Evolutionary conservation across 768 basidiomycete species (phyloP), one percentile per base, ranked within the genome.

Genomic region (Epithele typhae): DNA sequence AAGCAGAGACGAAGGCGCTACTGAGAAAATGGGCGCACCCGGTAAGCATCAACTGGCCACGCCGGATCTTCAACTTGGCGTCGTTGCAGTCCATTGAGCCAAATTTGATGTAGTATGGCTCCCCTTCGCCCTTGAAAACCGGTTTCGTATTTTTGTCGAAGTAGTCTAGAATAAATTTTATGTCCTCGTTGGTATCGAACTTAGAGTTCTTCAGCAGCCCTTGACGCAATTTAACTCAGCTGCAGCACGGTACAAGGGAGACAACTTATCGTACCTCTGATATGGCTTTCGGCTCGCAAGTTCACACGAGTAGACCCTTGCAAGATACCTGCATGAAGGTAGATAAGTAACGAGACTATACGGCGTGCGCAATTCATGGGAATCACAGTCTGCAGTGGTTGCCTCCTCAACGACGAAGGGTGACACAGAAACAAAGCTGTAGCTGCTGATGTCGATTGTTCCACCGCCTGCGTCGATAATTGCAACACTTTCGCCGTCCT

Each of bases 381-480:
- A 30, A 65, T 50, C 46, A 69, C 69, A 68, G 41, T 66, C 65
- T 1, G 49, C 39, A 0, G 69, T 67, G 2, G 76, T 72, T 23
- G 77, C 70, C 58, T 81, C 80, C 44, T 76, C 71, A 25, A 78
- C 71, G 0, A 53, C 42, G 9, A 62, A 52, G 1, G 59, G 53
- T 3, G 55, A 48, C 1, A 64, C 46, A 1, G 54, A 60, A n/a
- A 53, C 54, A 54, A 71, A 68, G 24, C 67, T 68, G 45, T 82
- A 83, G 11, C 75, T 67, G 48, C 77, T 81, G 33, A 82, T 64
- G 49, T 84, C 81, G 23, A 83, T 66, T 0, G 79, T 84, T 17
- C 79, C 81, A 33, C 79, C 79, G 7, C 81, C 81, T 3, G 79
- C 78, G 48, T 83, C 79, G n/a, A 82, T 72, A 25, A 82, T 66